Percentiles rank a stretch among this genome's conserved stretches.
phyloP scores from a whole-genome alignment of 2,329 filamentous ascomycete species.

The Pezicula carpinea region DNA sequence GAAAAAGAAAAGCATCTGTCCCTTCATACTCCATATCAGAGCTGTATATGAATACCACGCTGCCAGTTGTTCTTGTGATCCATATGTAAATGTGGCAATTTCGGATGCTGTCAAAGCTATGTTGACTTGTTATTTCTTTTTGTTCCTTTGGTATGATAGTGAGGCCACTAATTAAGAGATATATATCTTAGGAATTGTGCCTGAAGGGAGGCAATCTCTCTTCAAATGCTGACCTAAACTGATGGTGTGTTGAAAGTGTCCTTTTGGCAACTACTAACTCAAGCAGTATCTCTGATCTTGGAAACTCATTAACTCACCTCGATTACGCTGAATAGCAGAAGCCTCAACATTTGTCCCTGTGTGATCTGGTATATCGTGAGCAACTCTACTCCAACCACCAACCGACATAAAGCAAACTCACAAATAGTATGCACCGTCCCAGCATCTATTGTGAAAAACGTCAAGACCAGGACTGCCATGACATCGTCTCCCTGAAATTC shows the following conservation, averaged over 20 bases:
- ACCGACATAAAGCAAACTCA: constrained; percentile 13
- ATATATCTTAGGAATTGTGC: no score
- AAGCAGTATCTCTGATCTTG: no score
- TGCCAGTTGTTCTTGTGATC: constrained; percentile 19
- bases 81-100: constrained; percentile 6
- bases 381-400: not conserved
- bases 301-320: not conserved
- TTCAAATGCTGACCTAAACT: no score
- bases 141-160: no score
- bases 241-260: no score
- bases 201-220: no score
- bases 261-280: no score
- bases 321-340: constrained; percentile 3
- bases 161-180: no score
- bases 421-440: constrained; percentile 12
- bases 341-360: constrained; percentile 13
- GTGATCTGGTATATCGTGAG: constrained; percentile 9
- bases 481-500: constrained; percentile 14
- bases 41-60: constrained; percentile 37
- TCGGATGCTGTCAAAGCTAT: constrained; percentile 5
- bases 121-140: no score
- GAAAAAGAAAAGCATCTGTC: constrained; percentile 28
- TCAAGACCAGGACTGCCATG: constrained; percentile 8
- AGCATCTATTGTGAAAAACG: constrained; percentile 11
- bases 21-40: constrained; percentile 32